Base-by-base conservation (phyloP, 441 rosid genomes). In the Hura crepitans region DNA sequence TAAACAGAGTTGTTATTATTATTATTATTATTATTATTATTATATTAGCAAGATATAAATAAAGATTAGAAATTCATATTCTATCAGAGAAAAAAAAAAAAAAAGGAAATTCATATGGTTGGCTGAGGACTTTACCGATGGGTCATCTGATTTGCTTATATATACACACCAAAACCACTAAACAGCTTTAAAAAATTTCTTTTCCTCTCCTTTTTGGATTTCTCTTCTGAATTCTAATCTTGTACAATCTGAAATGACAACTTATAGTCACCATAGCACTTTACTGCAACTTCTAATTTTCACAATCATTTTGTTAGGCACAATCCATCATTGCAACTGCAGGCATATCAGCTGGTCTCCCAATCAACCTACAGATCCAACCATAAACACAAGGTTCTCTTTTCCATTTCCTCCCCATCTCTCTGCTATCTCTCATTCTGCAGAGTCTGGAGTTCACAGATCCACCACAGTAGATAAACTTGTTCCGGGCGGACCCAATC, bases 401-500 rank as follows among this genome's bases (percentile, higher is more conserved):
- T 39, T 39, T 47, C 49, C 68, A 22, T 63, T 71, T 43, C 54
- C 75, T 23, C 69, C 42, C 15, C 71, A 57, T 35, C 61, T 56
- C 23, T 43, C 72, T 28, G 67, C 73, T 49, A 14, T 33, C 58
- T 71, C 77, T 66, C 54, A 14, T 27, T 57, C 65, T 46, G 30
- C 33, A 55, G 67, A 70, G 35, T 46, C 65, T 22, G 49, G 27
- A 39, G 63, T 57, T 15, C 13, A 50, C 66, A 69, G 69, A 69
- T 17, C 51, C 53, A 68, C 45, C 33, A 68, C 55, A 27, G 75
- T 84, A 2, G 72, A 73, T 60, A 71, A 63, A 49, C 47, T 23
- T 49, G 88, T 85, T 33, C 86, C 88, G 1, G 75, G 77, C 20
- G 88, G 88, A 53, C 86, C 86, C 5, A 85, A 85, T 66, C 86